Evolutionary conservation across 2,329 filamentous ascomycete genomes (phyloP), one percentile per base, ranked within the genome.

Genomic region (Trichoderma gracile): DNA sequence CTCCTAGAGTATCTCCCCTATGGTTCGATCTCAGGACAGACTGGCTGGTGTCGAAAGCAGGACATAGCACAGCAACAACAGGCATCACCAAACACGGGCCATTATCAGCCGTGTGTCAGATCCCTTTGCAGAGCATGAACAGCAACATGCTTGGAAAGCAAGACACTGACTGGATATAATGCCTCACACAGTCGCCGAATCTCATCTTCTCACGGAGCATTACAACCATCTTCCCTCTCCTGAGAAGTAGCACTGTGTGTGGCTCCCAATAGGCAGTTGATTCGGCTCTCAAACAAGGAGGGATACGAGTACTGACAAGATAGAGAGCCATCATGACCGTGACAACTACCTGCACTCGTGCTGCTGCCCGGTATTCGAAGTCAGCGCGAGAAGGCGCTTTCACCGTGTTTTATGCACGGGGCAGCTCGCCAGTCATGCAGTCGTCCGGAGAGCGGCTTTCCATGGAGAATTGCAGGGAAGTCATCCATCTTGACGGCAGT

Each of bases 251-350:
- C 7, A 50, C 21, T 50, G 10, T 21, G 17, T n/a, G 46, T 60
- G 57, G 42, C 38, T 38, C 43, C 33, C n/a, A 12, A 43, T 43
- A 14, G 33, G 57, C 57, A 60, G 57, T 38, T 60, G 47, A 52
- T 14, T 38, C 25, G 23, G 38, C n/a, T 52, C 46, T 60, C 57
- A n/a, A 60, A 52, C 10, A 23, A 33, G 46, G 46, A 60, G 50
- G n/a, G 17, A 1, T 42, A 30, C 10, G 25, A 27, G 7, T n/a
- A 27, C 7, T 27, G 10, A 21, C 17, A 55, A 50, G 30, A n/a
- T n/a, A 2, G 47, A 40, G 38, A 15, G 33, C 19, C 40, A 33
- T 19, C 25, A 19, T 52, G 49, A 52, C 9, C 33, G 9, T 47
- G 21, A 47, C 8, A 21, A 21, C 45, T 59, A n/a, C 42, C 42